Conservation (phyloP, 306 rosid species). For the Argentina anserina region DNA sequence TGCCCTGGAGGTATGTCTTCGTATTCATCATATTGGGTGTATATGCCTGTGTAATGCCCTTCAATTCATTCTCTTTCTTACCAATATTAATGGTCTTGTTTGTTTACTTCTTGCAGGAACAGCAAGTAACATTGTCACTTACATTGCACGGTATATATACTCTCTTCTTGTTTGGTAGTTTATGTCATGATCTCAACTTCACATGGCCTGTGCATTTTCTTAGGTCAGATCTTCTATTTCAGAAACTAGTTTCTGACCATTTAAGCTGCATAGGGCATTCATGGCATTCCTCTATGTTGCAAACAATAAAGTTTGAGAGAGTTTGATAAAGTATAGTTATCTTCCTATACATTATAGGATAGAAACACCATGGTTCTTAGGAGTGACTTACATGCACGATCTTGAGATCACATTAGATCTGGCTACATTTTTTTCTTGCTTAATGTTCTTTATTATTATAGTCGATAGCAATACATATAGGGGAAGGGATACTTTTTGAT, state of each 20-base stretch:
- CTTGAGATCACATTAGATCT: neutral
- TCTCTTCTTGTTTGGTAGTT: neutral
- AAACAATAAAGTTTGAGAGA: neutral
- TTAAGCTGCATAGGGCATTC: neutral
- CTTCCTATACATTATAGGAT: neutral
- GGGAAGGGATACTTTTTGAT: neutral
- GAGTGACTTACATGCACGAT: too few species aligned
- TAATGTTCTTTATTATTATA: neutral
- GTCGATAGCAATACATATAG: neutral
- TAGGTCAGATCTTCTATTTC: neutral
- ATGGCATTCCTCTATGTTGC: neutral
- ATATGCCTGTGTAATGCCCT: neutral
- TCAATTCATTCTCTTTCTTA: neutral
- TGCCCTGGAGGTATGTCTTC: conserved; percentile 78
- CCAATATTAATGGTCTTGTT: neutral
- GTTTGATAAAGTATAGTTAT: neutral
- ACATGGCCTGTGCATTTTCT: neutral
- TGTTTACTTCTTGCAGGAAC: conserved; percentile 64
- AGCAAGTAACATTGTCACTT: conserved; percentile 83
- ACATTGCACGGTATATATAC: conserved; percentile 73
- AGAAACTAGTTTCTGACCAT: neutral
- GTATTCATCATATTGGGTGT: neutral
- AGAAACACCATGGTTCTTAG: neutral
- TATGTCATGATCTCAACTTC: neutral
- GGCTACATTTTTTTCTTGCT: neutral